Evolutionary conservation across 768 basidiomycete species (phyloP), one percentile per base, ranked within the genome.

Genomic region (Suillus spraguei): DNA sequence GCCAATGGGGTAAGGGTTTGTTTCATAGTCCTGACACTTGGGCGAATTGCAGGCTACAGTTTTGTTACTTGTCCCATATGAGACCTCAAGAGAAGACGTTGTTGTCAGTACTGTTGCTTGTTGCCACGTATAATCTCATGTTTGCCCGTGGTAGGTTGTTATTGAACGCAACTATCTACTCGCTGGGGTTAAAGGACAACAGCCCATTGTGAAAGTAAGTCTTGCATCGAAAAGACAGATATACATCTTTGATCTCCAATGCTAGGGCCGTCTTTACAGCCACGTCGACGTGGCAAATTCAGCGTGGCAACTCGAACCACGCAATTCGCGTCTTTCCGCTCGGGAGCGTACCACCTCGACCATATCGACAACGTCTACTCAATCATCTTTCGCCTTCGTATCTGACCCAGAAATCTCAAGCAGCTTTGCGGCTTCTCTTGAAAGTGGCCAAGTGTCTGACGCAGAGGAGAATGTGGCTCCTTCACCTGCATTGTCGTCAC

Each of bases 341-440:
- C 81, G 92, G 69, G 90, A 89, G 63, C 87, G 91, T 22, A 93
- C 92, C 0, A 87, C 86, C 3, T 92, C 91, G 16, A 87, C 89
- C 16, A 79, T 87, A 7, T 92, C 91, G 10, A 90, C 90, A 2
- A 78, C 87, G 0, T 92, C 91, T 4, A 90, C 90, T 0, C 90
- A 86, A 35, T 94, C 92, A 22, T 94, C 92, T 0, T 94, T 87
- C 68, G 91, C 92, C 5, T 82, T 92, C 62, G 81, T 94, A 10
- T 92, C 92, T n/a, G 92, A 94, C 68, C 87, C 86, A 2, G 92
- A 94, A 67, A 89, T 93, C 59, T 91, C 91, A 5, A 92, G 90
- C 76, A 91, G 89, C 72, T 92, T 93, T 67, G 90, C 90, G 1
- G 91, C 90, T 7, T 93, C 91, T 35, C 81, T 93, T 4, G 92